A percentile compares a stretch with the other conserved stretches of the same genome.
phyloP scores from a whole-genome alignment of 495 filamentous ascomycete species.

The Daldinia concentrica region DNA sequence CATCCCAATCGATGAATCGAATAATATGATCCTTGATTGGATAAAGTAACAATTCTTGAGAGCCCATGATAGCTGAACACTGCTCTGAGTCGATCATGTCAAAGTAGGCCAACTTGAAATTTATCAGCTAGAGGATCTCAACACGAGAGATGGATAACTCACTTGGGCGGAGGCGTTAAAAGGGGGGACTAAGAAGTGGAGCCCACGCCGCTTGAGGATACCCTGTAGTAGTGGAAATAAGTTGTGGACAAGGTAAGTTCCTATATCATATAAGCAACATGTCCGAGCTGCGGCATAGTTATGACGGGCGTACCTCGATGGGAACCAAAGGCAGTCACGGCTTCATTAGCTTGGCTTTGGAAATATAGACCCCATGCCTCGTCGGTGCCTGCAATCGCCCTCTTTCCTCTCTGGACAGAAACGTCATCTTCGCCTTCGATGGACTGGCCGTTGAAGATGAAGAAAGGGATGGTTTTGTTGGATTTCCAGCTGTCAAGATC shows the following conservation, averaged over 20 bases:
- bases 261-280: constrained; percentile 51
- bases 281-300: not conserved
- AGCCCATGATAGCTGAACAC: constrained; percentile 81
- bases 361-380: constrained; percentile 89
- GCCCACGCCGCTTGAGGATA: constrained; percentile 70
- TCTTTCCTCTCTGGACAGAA: constrained; percentile 54
- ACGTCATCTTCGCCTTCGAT: constrained; percentile 73
- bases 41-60: constrained; percentile 88
- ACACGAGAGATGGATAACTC: constrained; percentile 30
- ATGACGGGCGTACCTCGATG: constrained; percentile 69
- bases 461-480: constrained; percentile 72
- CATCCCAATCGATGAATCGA: constrained; percentile 76
- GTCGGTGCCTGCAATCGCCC: constrained; percentile 61
- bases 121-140: constrained; percentile 32
- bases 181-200: constrained; percentile 87
- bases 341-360: constrained; percentile 76
- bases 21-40: constrained; percentile 82
- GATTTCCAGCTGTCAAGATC: constrained; percentile 76
- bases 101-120: constrained; percentile 79
- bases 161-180: constrained; percentile 93
- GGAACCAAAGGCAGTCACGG: constrained; percentile 79
- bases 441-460: constrained; percentile 89
- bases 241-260: constrained; percentile 64
- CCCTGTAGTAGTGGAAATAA: constrained; percentile 79
- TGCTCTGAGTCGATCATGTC: constrained; percentile 72